phyloP scores from a whole-genome alignment of 2,329 filamentous ascomycete species.

The Gaeumannomyces sp. region DNA sequence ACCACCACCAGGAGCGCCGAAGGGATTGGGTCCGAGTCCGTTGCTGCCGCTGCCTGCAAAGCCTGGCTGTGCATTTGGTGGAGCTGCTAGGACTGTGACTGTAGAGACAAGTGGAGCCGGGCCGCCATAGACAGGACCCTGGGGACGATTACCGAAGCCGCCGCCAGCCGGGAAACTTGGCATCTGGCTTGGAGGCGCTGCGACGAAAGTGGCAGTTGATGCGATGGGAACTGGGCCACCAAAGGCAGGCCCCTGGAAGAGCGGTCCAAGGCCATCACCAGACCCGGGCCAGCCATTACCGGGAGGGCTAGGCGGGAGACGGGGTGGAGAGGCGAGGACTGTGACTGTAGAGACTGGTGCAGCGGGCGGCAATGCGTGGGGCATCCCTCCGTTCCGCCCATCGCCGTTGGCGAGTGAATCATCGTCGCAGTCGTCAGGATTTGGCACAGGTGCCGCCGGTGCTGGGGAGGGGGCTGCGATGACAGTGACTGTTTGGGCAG shows the following conservation, averaged over 20 bases:
- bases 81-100: constrained; percentile 8
- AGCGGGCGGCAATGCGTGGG: neutral
- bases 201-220: constrained; percentile 2
- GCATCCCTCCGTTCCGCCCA: neutral
- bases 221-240: neutral
- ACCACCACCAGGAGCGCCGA: neutral
- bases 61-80: constrained; percentile 8
- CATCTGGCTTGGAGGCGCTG: neutral
- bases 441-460: neutral
- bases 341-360: constrained; percentile 1
- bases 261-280: neutral
- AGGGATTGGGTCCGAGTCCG: constrained; percentile 3
- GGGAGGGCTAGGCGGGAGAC: neutral
- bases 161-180: neutral
- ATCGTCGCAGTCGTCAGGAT: neutral
- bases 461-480: neutral
- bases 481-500: neutral
- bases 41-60: neutral
- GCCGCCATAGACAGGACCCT: neutral
- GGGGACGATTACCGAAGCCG: neutral
- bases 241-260: neutral
- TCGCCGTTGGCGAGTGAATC: neutral
- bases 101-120: neutral
- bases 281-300: constrained; percentile 1
- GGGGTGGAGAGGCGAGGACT: constrained; percentile 1